Evolutionary conservation across 2,329 filamentous ascomycete species (phyloP).

Genomic region (Fusarium transvaalense): DNA sequence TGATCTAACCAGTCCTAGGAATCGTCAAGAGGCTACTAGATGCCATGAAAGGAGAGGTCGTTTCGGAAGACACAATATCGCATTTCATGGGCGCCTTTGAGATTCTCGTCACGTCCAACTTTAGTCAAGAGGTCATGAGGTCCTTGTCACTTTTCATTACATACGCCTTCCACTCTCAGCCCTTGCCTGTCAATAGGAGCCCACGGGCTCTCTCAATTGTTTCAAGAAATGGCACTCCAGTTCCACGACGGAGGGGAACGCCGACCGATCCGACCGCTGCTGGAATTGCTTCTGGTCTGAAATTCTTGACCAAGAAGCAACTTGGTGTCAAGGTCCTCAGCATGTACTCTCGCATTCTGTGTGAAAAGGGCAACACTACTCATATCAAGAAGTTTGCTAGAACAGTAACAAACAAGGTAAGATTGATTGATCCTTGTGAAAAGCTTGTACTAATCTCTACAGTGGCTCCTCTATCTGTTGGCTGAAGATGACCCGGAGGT

Average conservation of each 20-base stretch:
- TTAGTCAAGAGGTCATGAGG: slow-evolving; percentile 86
- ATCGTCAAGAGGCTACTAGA: slow-evolving; percentile 92
- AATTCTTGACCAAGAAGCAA: slow-evolving; percentile 71
- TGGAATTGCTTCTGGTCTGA: slow-evolving; percentile 50
- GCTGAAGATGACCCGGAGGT: slow-evolving; percentile 88
- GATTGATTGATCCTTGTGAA: neutral
- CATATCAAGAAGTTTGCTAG: slow-evolving; percentile 90
- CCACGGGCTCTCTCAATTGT: slow-evolving; percentile 59
- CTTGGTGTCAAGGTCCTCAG: slow-evolving; percentile 80
- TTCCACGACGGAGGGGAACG: slow-evolving; percentile 53
- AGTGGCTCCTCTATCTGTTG: slow-evolving; percentile 93
- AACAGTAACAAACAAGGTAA: slow-evolving; percentile 93
- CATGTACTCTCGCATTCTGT: slow-evolving; percentile 83
- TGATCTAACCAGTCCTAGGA: slow-evolving; percentile 62
- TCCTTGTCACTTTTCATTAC: slow-evolving; percentile 93
- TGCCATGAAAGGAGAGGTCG: slow-evolving; percentile 85
- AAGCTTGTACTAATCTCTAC: slow-evolving; percentile 31
- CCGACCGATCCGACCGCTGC: slow-evolving; percentile 53
- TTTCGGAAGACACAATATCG: slow-evolving; percentile 77
- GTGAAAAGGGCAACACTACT: slow-evolving; percentile 74
- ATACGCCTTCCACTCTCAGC: slow-evolving; percentile 80
- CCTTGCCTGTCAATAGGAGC: slow-evolving; percentile 63
- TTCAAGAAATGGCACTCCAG: slow-evolving; percentile 58
- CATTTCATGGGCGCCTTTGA: slow-evolving; percentile 85
- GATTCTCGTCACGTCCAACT: slow-evolving; percentile 81